phyloP scores from a whole-genome alignment of 495 filamentous ascomycete species.

The Xylaria acuta region DNA sequence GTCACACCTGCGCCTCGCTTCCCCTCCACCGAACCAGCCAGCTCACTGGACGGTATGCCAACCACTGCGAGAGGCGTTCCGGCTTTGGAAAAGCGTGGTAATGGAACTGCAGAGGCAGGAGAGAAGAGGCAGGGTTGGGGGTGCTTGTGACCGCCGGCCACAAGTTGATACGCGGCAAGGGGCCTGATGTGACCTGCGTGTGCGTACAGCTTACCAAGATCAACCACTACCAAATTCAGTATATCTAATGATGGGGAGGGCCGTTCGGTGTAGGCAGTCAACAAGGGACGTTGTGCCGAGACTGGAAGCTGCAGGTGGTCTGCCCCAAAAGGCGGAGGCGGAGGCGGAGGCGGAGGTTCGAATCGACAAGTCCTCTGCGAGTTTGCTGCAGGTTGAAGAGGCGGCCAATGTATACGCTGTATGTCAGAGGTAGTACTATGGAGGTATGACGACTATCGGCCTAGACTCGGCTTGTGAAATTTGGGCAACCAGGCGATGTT shows the following conservation, averaged over 20 bases:
- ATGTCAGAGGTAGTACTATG: not conserved
- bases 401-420: not conserved
- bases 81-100: slow-evolving; percentile 1
- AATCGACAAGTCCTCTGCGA: slow-evolving; percentile 14
- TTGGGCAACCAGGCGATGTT: not conserved
- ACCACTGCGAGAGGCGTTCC: slow-evolving; percentile 19
- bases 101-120: slow-evolving; percentile 2
- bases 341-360: slow-evolving; percentile 3
- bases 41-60: slow-evolving; percentile 8
- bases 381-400: slow-evolving; percentile 1
- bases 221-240: not conserved
- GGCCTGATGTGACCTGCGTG: slow-evolving; percentile 4
- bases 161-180: slow-evolving; percentile 6
- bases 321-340: slow-evolving; percentile 10
- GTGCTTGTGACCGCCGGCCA: not conserved
- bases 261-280: not conserved
- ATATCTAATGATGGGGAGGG: not conserved
- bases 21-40: not conserved
- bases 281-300: slow-evolving; percentile 11
- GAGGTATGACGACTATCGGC: slow-evolving; percentile 1
- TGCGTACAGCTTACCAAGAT: slow-evolving; percentile 9
- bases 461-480: slow-evolving; percentile 6
- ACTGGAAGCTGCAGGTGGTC: slow-evolving; percentile 10
- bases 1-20: slow-evolving; percentile 4
- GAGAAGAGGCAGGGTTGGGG: slow-evolving; percentile 7